Conservation (phyloP, 1,284 basidiomycete species). For the Malassezia obtusa region DNA sequence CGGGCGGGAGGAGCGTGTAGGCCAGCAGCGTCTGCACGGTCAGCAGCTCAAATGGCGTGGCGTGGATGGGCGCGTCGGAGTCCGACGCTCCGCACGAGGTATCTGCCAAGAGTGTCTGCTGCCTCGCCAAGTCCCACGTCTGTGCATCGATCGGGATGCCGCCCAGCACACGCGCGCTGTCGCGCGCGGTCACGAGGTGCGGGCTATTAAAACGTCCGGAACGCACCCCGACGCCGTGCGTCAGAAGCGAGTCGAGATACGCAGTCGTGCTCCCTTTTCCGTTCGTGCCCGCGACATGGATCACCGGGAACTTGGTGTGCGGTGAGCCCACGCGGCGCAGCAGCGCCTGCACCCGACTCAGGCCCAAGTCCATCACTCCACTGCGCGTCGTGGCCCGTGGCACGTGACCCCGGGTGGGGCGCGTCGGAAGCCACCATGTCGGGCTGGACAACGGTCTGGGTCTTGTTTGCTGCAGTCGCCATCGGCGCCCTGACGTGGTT, state of each 20-base stretch:
- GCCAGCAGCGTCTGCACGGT: slow-evolving; percentile 52
- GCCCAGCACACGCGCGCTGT: slow-evolving; percentile 63
- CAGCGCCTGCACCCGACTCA: slow-evolving; percentile 61
- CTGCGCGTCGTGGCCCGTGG: neutral
- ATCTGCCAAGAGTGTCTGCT: slow-evolving; percentile 55
- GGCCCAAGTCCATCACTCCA: slow-evolving; percentile 61
- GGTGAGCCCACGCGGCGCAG: slow-evolving; percentile 55
- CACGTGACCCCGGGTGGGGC: neutral
- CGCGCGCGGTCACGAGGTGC: slow-evolving; percentile 69
- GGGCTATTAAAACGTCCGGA: slow-evolving; percentile 87
- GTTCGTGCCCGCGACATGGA: slow-evolving; percentile 92
- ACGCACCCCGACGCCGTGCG: slow-evolving; percentile 51
- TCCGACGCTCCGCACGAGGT: slow-evolving; percentile 52
- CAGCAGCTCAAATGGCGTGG: slow-evolving; percentile 38
- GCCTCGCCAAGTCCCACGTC: slow-evolving; percentile 55
- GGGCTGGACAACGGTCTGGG: slow-evolving; percentile 44
- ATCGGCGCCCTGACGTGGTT: slow-evolving; percentile 32
- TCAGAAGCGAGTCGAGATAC: slow-evolving; percentile 68
- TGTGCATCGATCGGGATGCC: slow-evolving; percentile 54
- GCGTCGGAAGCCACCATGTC: slow-evolving; percentile 26
- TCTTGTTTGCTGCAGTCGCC: slow-evolving; percentile 28
- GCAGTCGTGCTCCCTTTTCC: slow-evolving; percentile 90
- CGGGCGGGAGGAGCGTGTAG: slow-evolving; percentile 36
- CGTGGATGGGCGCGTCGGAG: slow-evolving; percentile 22
- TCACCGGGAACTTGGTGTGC: slow-evolving; percentile 65